Evolutionary conservation across 2,329 filamentous ascomycete species (phyloP).

Genomic region (Penicillium hesseltinei): DNA sequence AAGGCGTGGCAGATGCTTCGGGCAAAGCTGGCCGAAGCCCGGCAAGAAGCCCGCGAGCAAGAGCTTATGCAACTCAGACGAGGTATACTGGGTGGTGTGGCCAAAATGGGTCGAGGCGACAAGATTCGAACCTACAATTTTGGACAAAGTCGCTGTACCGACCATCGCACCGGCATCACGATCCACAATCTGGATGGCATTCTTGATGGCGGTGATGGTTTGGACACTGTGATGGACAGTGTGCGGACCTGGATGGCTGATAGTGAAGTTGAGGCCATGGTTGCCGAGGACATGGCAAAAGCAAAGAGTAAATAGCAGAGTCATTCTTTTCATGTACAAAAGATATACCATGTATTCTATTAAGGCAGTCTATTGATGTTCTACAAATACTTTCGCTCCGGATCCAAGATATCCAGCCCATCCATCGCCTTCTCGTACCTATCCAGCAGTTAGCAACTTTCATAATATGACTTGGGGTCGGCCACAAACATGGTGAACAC

Average conservation of each 20-base stretch:
- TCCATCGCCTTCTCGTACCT: constrained; percentile 95
- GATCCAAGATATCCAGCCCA: constrained; percentile 74
- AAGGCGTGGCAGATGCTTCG: constrained; percentile 83
- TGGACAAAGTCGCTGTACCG: constrained; percentile 76
- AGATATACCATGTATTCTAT: constrained; percentile 21
- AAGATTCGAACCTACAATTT: constrained; percentile 94
- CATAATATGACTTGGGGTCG: neutral
- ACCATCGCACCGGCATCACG: constrained; percentile 78
- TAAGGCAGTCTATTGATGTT: constrained; percentile 7
- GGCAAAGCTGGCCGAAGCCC: constrained; percentile 74
- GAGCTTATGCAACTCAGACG: constrained; percentile 71
- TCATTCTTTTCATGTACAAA: constrained; percentile 3
- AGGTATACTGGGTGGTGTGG: constrained; percentile 73
- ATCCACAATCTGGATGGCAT: constrained; percentile 78
- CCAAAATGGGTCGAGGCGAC: constrained; percentile 80
- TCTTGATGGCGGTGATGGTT: constrained; percentile 68
- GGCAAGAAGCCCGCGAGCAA: constrained; percentile 79
- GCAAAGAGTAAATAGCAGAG: constrained; percentile 12
- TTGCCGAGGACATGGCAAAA: constrained; percentile 61
- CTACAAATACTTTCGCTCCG: constrained; percentile 77
- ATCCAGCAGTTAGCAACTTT: constrained; percentile 14
- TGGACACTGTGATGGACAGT: constrained; percentile 75
- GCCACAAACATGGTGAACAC: constrained; percentile 81
- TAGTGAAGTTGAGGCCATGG: constrained; percentile 69
- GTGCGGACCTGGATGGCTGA: constrained; percentile 73